Conservation (phyloP, 78 protist genomes). For the Emiliania huxleyi region DNA sequence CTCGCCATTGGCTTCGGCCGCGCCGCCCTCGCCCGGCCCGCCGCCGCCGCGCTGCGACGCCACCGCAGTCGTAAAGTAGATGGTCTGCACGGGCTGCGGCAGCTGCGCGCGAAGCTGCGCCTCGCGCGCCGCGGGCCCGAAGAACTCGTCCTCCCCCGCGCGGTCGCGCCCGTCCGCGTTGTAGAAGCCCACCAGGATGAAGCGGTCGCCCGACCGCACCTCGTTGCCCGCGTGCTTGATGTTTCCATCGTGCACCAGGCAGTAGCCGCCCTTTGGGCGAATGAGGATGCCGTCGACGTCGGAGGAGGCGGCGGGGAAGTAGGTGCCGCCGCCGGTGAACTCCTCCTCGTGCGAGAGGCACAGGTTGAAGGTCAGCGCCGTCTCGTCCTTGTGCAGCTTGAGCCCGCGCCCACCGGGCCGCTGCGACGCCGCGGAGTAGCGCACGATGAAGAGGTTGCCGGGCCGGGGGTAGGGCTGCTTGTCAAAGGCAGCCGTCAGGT, state of each 20-base stretch:
- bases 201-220: background rate
- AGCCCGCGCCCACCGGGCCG: slow-evolving; percentile 10
- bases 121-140: background rate
- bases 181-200: slow-evolving; percentile 2
- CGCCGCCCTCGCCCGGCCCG: background rate
- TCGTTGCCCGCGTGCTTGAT: background rate
- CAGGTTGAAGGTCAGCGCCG: background rate
- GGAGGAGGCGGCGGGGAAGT: background rate
- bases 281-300: background rate
- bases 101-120: background rate
- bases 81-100: background rate
- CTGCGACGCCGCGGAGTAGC: background rate
- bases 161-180: slow-evolving; percentile 1
- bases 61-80: background rate
- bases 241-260: background rate
- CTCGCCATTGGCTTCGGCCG: background rate
- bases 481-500: background rate
- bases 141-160: background rate
- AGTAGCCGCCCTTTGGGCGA: background rate
- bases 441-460: slow-evolving; percentile 10
- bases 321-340: background rate
- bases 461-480: background rate
- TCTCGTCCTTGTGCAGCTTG: slow-evolving; percentile 2
- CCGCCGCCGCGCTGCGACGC: background rate
- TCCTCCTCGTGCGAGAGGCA: background rate